Percentiles rank a stretch among this genome's conserved stretches.
Evolutionary conservation across 1,284 basidiomycete species (phyloP).

Genomic region (Moesziomyces antarcticus): DNA sequence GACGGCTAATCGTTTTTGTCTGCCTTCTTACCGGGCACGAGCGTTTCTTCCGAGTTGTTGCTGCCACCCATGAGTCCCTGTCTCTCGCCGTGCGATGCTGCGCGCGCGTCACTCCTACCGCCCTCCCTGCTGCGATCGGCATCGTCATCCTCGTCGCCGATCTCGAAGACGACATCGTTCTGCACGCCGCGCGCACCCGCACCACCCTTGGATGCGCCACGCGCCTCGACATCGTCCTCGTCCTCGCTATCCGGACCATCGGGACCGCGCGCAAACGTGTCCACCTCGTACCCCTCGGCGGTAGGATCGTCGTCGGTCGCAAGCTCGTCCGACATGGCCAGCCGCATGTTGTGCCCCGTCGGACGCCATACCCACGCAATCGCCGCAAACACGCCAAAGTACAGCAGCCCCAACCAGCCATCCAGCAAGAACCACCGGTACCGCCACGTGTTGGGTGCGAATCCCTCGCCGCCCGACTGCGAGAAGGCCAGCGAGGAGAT

Average conservation of each 20-base stretch:
- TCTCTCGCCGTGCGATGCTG: slow-evolving; percentile 17
- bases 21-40: slow-evolving; percentile 43
- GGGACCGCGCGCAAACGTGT: slow-evolving; percentile 69
- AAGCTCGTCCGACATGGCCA: slow-evolving; percentile 69
- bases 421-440: slow-evolving; percentile 95
- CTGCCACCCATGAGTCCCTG: slow-evolving; percentile 39
- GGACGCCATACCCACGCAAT: slow-evolving; percentile 95
- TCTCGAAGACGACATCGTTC: slow-evolving; percentile 57
- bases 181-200: slow-evolving; percentile 1
- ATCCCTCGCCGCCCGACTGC: slow-evolving; percentile 88
- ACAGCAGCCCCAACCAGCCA: slow-evolving; percentile 84
- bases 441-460: slow-evolving; percentile 91
- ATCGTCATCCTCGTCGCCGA: slow-evolving; percentile 56
- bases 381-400: slow-evolving; percentile 75
- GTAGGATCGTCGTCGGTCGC: slow-evolving; percentile 85
- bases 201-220: slow-evolving; percentile 13
- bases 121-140: slow-evolving; percentile 25
- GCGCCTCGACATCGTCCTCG: slow-evolving; percentile 44
- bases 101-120: neutral
- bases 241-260: slow-evolving; percentile 49
- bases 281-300: slow-evolving; percentile 82
- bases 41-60: slow-evolving; percentile 47
- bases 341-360: slow-evolving; percentile 86
- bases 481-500: slow-evolving; percentile 91
- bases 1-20: slow-evolving; percentile 30